Base-by-base conservation (phyloP, 2,329 filamentous ascomycete species). In the Curvularia sp. region DNA sequence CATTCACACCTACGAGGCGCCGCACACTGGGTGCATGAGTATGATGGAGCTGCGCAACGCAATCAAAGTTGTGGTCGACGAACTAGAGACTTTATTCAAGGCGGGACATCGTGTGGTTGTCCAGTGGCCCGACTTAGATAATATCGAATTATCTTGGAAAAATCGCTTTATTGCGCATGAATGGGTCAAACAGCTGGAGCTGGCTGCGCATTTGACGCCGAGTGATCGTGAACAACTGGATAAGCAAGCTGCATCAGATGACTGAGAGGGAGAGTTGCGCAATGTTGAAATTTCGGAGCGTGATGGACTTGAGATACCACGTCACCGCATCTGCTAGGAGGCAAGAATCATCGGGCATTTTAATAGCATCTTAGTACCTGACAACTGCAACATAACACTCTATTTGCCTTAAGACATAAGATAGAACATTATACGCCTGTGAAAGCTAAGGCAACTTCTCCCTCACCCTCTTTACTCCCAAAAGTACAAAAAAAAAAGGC, bases 1-100 rank as follows among this genome's bases (percentile, higher is more conserved):
- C 5, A 48, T 58, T 15, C 59, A 62, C n/a, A 57, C 55, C 5
- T 47, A 51, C 8, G 35, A 41, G 1, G 49, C 49, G 5, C 49
- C 57, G 2, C 22, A 49, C 3, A 22, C 35, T 20, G 50, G 31
- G 3, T 57, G 50, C 44, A 24, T 57, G n/a, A 9, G 20, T 5
- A 43, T 13, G 7, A 12, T 15, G 13, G 39, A 51, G 38, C 22
- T 52, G 18, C 5, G 26, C 1, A 22, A 47, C 12, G 46, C 51
- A 8, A 22, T 61, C 4, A 30, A 44, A 22, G 43, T 43, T 12
- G 24, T 55, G 6, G 33, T 55, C 5, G 4, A 28, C 2, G 39
- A 51, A 31, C 10, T 61, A 2, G 38, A 33, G 28, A 13, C 20
- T 15, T 8, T 44, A 18, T 6, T 20, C 15, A 12, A n/a, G 9